A percentile compares a stretch with the other conserved stretches of the same genome.
These are phyloP conservation scores for Fusarium nematophilum DNA, from an alignment of 2,329 filamentous ascomycete species.

Conservation along the genomic window DNA sequence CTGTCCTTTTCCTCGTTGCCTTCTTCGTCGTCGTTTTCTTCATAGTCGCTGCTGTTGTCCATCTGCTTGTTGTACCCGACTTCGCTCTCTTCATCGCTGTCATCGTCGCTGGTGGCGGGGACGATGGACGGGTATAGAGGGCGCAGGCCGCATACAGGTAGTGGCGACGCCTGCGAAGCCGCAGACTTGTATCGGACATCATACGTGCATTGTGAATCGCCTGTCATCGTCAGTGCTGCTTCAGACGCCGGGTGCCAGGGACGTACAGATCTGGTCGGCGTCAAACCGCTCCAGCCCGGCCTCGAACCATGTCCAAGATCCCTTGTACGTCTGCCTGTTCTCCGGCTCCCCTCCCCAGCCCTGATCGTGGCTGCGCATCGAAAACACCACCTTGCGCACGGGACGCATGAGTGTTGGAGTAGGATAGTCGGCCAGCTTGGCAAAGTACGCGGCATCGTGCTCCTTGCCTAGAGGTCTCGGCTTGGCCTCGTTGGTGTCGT, in stretches of 20 bases:
- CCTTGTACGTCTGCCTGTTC: constrained; percentile 54
- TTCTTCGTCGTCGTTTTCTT: too few relatives aligned
- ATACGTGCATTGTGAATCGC: constrained; percentile 45
- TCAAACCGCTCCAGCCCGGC: constrained; percentile 69
- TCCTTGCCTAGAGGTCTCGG: constrained; percentile 44
- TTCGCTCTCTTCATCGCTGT: too few relatives aligned
- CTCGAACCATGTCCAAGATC: constrained; percentile 73
- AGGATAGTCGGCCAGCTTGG: constrained; percentile 52
- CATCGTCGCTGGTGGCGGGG: too few relatives aligned
- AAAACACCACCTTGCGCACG: constrained; percentile 71
- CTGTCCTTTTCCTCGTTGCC: too few relatives aligned
- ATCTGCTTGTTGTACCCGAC: too few relatives aligned
- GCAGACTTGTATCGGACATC: constrained; percentile 43
- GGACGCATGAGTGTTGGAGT: constrained; percentile 58
- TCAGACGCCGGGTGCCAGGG: fast-evolving
- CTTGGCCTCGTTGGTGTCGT: constrained; percentile 44
- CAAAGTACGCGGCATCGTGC: constrained; percentile 46
- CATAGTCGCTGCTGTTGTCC: too few relatives aligned
- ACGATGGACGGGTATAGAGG: constrained; percentile 50
- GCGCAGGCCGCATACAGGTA: constrained; percentile 52
- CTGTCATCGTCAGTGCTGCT: constrained; percentile 37
- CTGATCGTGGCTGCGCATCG: constrained; percentile 67
- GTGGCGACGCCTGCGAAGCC: constrained; percentile 31
- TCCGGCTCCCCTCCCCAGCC: constrained; percentile 59
- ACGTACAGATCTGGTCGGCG: constrained; percentile 47